Base-by-base conservation (phyloP, 495 filamentous ascomycete species). In the Achaetomiella virescens region DNA sequence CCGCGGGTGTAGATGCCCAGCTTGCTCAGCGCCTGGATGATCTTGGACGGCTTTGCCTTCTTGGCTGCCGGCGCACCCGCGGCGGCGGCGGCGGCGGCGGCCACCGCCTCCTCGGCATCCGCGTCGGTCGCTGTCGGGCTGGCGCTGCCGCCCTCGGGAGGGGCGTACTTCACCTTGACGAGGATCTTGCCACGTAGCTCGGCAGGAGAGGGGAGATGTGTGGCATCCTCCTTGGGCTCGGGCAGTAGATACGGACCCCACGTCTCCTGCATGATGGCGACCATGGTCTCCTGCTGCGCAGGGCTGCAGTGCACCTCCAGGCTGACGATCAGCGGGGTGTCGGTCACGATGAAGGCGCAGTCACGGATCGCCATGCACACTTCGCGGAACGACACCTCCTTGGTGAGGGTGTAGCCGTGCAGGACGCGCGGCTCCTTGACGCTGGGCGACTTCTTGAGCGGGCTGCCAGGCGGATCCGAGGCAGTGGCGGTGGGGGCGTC, bases 321-420 rank as follows among this genome's bases (percentile, higher is more conserved):
- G 61, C 88, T 93, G 55, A 96, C 83, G 36, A 97, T 91, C 1
- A 97, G 73, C 0, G 92, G 92, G 0, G 91, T 72, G 48, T 95
- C 85, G 17, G 71, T 70, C 3, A 75, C 78, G 7, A 84, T 73
- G 63, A 97, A 97, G 0, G 87, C 89, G 61, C 84, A 79, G 43
- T 96, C 83, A 18, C 83, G 75, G 46, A 97, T 90, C 0, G 88
- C 83, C 50, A 78, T 74, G 69, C 90, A 96, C 1, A 96, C 91
- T 15, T 87, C 81, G 31, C 89, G 83, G 70, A 97, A 97, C 0
- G 85, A 78, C 11, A 95, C 81, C 44, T 89, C 89, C 58, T 88
- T 91, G 8, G 92, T 97, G 8, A 95, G 75, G 0, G 92, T 97
- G 66, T 92, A 87, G 0, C 92, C 92, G 72, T 96, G 91, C 14